phyloP scores from a whole-genome alignment of 345 rosid genomes.

The Sonneratia caseolaris region DNA sequence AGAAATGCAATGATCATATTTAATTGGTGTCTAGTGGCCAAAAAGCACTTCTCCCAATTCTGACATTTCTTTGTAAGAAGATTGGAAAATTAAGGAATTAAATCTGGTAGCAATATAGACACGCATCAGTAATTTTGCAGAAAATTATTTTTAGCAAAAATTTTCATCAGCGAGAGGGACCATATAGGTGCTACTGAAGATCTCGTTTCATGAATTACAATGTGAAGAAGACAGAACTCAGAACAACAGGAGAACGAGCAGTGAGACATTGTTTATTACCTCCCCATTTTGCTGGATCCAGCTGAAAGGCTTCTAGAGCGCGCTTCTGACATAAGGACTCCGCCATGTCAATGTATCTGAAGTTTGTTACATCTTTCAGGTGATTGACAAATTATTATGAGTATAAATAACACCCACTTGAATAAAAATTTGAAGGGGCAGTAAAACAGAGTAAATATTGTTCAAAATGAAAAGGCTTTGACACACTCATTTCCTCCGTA shows the following conservation, averaged over 20 bases:
- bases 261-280: slow-evolving; percentile 27
- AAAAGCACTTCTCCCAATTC: background rate
- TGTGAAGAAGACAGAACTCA: background rate
- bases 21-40: background rate
- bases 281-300: slow-evolving; percentile 96
- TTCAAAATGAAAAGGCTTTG: background rate
- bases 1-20: slow-evolving; percentile 6
- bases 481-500: slow-evolving; percentile 94
- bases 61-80: background rate
- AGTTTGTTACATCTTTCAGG: background rate
- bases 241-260: background rate
- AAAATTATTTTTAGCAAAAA: background rate
- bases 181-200: background rate
- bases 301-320: slow-evolving; percentile 70
- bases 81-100: background rate
- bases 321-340: slow-evolving; percentile 86
- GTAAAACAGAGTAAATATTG: background rate
- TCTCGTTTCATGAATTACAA: background rate
- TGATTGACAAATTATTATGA: background rate
- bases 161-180: background rate
- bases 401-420: no score
- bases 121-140: background rate
- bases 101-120: background rate
- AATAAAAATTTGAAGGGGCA: background rate
- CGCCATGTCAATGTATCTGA: slow-evolving; percentile 93